Base-by-base conservation (phyloP, 306 rosid species). In the Trifolium repens region DNA sequence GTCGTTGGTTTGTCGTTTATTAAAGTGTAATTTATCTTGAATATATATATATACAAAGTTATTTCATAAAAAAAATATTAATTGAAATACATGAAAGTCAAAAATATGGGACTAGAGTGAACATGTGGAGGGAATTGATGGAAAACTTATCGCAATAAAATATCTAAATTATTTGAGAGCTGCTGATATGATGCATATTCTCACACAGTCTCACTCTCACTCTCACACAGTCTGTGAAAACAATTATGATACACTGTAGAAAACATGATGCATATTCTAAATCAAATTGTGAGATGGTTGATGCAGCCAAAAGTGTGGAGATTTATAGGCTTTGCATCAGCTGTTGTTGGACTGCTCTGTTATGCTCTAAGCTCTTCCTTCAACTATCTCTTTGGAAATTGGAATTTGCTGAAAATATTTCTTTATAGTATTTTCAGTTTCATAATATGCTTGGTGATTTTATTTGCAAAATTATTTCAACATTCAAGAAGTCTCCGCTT, bases 281-380 rank as follows among this genome's bases (percentile, higher is more conserved):
- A 4, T 13, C 67, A 61, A 61, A 32, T n/a, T 7, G 3, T 12
- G 44, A 42, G 3, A 8, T 32, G 53, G 27, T 0, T 68, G 16
- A 19, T 13, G 30, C 17, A 12, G 7, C 62, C 32, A 68, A 46
- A 58, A 42, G 53, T 77, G 46, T 19, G 63, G 42, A 58, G 13
- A 58, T 9, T 32, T 1, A 16, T 58, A 0, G 65, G 80, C 46
- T 66, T 76, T 4, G 10, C 9, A 26, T 67, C 80, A 42, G 17
- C 61, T 17, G 2, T 67, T n/a, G 49, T 67, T 76, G 69, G 74
- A 12, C 0, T 67, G 8, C 1, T 67, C 22, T 57, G 40, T 77
- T 57, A 55, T 9, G 74, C 75, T 44, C 62, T 59, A 19, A 77
- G 70, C 16, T 58, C 61, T 11, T 67, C 81, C 12, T 77, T 69